Conservation (phyloP, 177 flowering plant genomes). For the Tripterygium wilfordii region DNA sequence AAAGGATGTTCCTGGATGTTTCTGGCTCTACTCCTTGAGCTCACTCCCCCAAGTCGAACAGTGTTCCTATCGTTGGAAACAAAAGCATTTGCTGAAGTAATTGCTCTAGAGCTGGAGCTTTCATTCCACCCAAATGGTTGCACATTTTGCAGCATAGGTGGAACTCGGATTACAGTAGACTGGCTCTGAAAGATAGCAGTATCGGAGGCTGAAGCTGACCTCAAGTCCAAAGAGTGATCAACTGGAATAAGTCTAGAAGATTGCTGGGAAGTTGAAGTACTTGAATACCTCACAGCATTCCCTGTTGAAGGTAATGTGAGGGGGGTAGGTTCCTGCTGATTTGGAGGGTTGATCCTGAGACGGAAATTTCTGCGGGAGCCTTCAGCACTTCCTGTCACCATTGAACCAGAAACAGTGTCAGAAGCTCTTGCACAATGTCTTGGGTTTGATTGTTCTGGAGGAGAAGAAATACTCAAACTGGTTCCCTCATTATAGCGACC, state of each 20-base stretch:
- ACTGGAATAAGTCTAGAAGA: conserved; percentile 28
- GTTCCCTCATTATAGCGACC: conserved; percentile 16
- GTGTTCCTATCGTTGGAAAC: conserved; percentile 37
- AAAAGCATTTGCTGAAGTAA: conserved; percentile 31
- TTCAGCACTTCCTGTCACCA: conserved; percentile 27
- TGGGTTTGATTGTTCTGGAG: conserved; percentile 25
- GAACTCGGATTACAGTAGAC: conserved; percentile 26
- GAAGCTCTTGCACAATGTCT: conserved; percentile 32
- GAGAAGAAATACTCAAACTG: conserved; percentile 18
- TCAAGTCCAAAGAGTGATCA: conserved; percentile 30
- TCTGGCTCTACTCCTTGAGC: conserved; percentile 39
- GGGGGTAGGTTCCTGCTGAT: conserved; percentile 32
- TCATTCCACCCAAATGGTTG: conserved; percentile 44
- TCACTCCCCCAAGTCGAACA: conserved; percentile 45
- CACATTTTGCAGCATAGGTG: conserved; percentile 31
- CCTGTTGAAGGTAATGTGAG: conserved; percentile 27
- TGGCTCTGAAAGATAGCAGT: conserved; percentile 27
- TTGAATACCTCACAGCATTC: conserved; percentile 21
- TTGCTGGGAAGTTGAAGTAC: conserved; percentile 26
- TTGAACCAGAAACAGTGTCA: conserved; percentile 23
- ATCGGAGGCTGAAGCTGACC: conserved; percentile 23
- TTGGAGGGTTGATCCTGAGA: conserved; percentile 45
- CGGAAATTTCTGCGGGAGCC: conserved; percentile 56
- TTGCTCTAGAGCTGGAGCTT: conserved; percentile 38
- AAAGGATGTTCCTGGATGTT: conserved; percentile 51